These are phyloP conservation scores for Chamaenerion angustifolium DNA, from an alignment of 345 rosid species.

Conservation along the genomic window DNA sequence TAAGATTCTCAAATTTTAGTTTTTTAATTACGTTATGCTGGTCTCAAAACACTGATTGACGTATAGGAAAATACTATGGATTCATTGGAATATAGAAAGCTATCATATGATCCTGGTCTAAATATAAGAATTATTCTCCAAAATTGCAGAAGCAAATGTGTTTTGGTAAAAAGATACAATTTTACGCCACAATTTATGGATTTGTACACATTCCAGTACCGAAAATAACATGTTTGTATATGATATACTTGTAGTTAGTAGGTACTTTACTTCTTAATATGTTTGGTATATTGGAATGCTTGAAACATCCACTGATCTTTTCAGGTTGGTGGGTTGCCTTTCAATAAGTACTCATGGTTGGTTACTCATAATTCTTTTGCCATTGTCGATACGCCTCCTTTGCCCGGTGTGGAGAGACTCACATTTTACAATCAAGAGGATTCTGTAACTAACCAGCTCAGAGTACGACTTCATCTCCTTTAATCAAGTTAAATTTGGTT, in stretches of 20 bases:
- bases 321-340: constrained; percentile 72
- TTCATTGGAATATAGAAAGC: too few relatives aligned
- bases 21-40: neutral
- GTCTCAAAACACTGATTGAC: neutral
- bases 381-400: constrained; percentile 69
- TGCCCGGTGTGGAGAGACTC: constrained; percentile 71
- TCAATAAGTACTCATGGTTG: constrained; percentile 90
- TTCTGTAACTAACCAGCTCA: constrained; percentile 66
- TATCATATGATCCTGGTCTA: too few relatives aligned
- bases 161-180: too few relatives aligned
- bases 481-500: neutral
- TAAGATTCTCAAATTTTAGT: constrained; percentile 20
- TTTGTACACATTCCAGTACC: too few relatives aligned
- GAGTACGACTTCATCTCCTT: constrained; percentile 22
- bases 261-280: too few relatives aligned
- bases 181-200: too few relatives aligned
- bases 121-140: too few relatives aligned
- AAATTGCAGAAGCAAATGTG: too few relatives aligned
- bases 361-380: constrained; percentile 91
- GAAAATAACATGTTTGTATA: too few relatives aligned
- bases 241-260: too few relatives aligned
- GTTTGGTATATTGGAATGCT: too few relatives aligned
- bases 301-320: neutral
- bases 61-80: too few relatives aligned
- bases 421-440: constrained; percentile 95